These are phyloP conservation scores for Brassica napus DNA, from an alignment of 345 rosid genomes.

Conservation along the genomic window Da-Ae NC_063441.1:14926001-14926500, in stretches of 20 bases:
- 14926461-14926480: no score
- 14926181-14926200: background rate
- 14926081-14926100: background rate
- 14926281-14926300: background rate
- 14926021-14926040: slow-evolving; percentile 15
- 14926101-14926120: background rate
- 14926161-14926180: background rate
- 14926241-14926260: background rate
- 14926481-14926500: no score
- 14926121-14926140: background rate
- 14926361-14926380: no score
- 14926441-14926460: no score
- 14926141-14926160: background rate
- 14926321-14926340: no score
- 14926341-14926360: no score
- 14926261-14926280: slow-evolving; percentile 1
- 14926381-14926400: no score
- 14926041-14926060: background rate
- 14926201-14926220: background rate
- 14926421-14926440: no score
- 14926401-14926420: no score
- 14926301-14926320: background rate
- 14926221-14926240: slow-evolving; percentile 3
- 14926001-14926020: slow-evolving; percentile 32
- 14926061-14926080: no score